Evolutionary conservation across 352 stramenopile species (phyloP), one percentile per base, ranked within the genome.

Genomic region (Phytophthora cryptogea): DNA sequence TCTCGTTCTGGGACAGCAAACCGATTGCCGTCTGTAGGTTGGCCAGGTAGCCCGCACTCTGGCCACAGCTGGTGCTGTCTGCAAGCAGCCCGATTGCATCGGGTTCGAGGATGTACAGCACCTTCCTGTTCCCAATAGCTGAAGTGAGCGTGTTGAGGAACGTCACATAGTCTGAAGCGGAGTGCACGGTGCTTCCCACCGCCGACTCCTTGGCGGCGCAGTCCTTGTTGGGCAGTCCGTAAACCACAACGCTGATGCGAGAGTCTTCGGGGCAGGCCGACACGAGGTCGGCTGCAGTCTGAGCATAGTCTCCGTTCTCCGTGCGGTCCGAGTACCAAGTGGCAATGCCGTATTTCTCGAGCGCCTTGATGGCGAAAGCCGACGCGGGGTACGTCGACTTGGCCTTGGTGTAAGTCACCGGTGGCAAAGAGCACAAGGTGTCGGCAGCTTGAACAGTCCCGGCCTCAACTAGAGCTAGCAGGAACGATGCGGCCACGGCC

Each of bases 221-320:
- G 69, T 93, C 81, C 49, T 91, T 91, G 64, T 90, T 84, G 4
- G 81, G 78, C 17, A 92, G 57, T 3, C 81, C 83, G 66, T 91
- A 90, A 37, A 91, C 70, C 6, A 91, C 78, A 33, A 89, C 50
- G 53, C 60, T 88, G 16, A 89, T 60, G 5, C 78, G 76, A 33
- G 74, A 73, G 17, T 73, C 66, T 28, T 72, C 52, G 4, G 60
- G 28, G 40, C 79, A 87, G 14, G 53, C 47, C 16, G 55, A 40
- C 27, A 86, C 67, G 8, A 89, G 59, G 30, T 71, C 33, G 40
- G 59, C 41, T 1, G 68, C 63, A 9, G 58, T 72, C 16, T 67
- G 37, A 8, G 56, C 62, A 54, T 83, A 78, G 60, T 84, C 62
- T 50, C 65, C 70, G 39, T 78, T 70, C 17, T 47, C 58, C 17